These are phyloP conservation scores for Mycothermus thermophilus DNA, from an alignment of 495 filamentous ascomycete genomes.

Conservation along the genomic window DNA sequence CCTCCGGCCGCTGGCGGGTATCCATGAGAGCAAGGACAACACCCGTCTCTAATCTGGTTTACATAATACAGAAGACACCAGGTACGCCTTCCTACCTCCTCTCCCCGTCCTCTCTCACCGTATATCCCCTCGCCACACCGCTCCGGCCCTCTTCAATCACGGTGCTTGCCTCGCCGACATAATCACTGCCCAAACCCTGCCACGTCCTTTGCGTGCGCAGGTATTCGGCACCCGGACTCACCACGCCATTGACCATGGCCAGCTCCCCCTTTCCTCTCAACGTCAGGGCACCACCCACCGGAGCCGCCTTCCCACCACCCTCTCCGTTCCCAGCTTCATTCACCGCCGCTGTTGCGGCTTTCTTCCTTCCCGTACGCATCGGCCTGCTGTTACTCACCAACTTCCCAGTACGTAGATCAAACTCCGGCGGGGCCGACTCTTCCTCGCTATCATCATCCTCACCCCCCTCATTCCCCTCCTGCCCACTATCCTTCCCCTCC, in stretches of 20 bases:
- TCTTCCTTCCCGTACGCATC: constrained; percentile 42
- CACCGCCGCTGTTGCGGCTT: background rate
- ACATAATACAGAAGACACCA: too few species aligned
- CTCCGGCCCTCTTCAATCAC: constrained; percentile 68
- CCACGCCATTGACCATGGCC: constrained; percentile 58
- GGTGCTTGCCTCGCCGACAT: constrained; percentile 50
- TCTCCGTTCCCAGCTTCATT: constrained; percentile 4
- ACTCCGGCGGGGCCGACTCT: constrained; percentile 63
- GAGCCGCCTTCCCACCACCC: constrained; percentile 8
- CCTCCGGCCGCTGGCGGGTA: too few species aligned
- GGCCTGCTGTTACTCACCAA: constrained; percentile 75
- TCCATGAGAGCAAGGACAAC: too few species aligned
- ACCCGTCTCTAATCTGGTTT: too few species aligned
- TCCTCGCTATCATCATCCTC: constrained; percentile 21
- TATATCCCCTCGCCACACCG: constrained; percentile 85
- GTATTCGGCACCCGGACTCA: constrained; percentile 86
- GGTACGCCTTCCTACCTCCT: constrained; percentile 13
- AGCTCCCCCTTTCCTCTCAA: constrained; percentile 55
- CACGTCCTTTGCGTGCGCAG: constrained; percentile 72
- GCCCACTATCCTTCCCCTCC: constrained; percentile 19
- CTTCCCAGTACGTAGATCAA: constrained; percentile 76
- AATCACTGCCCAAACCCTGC: constrained; percentile 86
- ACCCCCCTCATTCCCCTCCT: constrained; percentile 6
- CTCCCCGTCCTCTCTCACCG: constrained; percentile 44
- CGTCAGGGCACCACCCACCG: constrained; percentile 31